Base-by-base conservation (phyloP, 306 rosid genomes). In the Hippophae rhamnoides region DNA sequence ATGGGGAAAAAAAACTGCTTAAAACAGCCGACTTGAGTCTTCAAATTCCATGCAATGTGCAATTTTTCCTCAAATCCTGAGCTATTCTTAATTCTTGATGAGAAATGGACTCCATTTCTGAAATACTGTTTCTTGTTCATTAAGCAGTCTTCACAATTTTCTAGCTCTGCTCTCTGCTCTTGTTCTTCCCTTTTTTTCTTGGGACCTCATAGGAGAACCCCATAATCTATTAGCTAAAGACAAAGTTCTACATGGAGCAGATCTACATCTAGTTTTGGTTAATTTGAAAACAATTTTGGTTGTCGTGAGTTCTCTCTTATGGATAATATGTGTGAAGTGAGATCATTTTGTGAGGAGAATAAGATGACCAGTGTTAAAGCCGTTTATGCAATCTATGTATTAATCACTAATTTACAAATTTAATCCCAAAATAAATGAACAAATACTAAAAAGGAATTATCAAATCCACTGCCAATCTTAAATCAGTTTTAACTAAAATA, bases 191-290 rank as follows among this genome's bases (percentile, higher is more conserved):
- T 82, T 48, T 73, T 18, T 56, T 43, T 73, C 79, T 66, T 76
- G 78, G 7, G 25, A 62, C 41, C 66, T 64, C 0, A 51, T 13
- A 3, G 90, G 81, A 6, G 96, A 83, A 63, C 83, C 74, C 93
- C 78, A 77, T 55, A 84, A 84, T 64, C 89, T 76, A 43, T 69
- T 47, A 0, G 85, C 83, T 14, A 86, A 56, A 40, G 87, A 85
- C 0, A 89, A 85, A 47, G 99, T 78, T 67, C 95, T 78, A 56
- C 81, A 74, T 7, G 97, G 94, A 26, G 94, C 84, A 25, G 95
- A 86, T 79, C 89, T 84, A 50, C 97, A 84, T 10, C 97, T 76
- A 12, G 86, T 86, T 5, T 18, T 18, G 23, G 23, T 0, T 18
- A 18, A 18, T 18, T 18, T 18, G 23, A 18, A 18, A 18, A 18